These are phyloP conservation scores for Cyclotella atomus DNA, from an alignment of 108 stramenopile genomes.

Conservation along the genomic window DNA sequence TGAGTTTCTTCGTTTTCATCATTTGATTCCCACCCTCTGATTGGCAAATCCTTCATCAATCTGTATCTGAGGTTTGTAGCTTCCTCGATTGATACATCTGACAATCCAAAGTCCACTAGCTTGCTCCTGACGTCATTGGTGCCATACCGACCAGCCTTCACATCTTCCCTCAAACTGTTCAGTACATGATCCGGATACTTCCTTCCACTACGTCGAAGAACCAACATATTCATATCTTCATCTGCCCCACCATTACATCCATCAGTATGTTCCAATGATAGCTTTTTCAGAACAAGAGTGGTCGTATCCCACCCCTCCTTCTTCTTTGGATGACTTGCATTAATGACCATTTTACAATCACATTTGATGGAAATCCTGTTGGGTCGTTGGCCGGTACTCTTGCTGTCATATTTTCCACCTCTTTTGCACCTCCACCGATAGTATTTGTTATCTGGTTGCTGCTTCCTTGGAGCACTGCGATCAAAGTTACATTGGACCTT, in stretches of 20 bases:
- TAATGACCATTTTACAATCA: background rate
- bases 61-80: constrained; percentile 1
- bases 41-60: background rate
- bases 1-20: background rate
- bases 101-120: background rate
- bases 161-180: background rate
- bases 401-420: background rate
- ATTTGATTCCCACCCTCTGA: background rate
- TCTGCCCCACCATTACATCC: background rate
- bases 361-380: background rate
- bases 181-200: background rate
- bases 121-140: background rate
- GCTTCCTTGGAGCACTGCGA: too few relatives aligned
- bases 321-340: background rate
- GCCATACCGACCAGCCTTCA: background rate
- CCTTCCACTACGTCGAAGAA: background rate
- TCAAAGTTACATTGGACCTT: too few relatives aligned
- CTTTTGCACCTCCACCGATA: background rate
- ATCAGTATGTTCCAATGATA: background rate
- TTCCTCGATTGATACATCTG: background rate
- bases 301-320: background rate
- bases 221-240: background rate
- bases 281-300: background rate
- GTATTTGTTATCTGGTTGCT: too few relatives aligned
- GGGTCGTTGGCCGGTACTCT: background rate